A percentile compares a stretch with the other conserved stretches of the same genome.
Evolutionary conservation across 768 basidiomycete species (phyloP).

Genomic region (Auriscalpium vulgare): DNA sequence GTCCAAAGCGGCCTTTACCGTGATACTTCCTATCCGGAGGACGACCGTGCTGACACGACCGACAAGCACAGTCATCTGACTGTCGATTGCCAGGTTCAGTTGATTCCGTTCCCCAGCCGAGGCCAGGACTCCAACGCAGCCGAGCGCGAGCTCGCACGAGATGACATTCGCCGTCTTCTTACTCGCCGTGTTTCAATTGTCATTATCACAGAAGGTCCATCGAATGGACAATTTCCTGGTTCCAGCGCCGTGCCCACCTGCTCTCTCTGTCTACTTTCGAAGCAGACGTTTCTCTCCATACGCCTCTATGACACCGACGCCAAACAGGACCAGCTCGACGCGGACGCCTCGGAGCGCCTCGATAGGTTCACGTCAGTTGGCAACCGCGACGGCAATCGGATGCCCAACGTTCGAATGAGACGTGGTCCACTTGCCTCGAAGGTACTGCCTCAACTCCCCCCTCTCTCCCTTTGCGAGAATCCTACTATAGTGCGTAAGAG

Average conservation of each 20-base stretch:
- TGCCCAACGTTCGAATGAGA: not conserved
- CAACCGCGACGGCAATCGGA: not conserved
- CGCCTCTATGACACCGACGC: not conserved
- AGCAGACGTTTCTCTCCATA: not conserved
- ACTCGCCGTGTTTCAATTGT: not conserved
- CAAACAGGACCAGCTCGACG: not conserved
- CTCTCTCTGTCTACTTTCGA: not conserved
- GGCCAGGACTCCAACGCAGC: not conserved
- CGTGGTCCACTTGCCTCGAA: not conserved
- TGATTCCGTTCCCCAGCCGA: not conserved
- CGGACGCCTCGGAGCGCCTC: not conserved
- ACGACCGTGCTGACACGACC: not conserved
- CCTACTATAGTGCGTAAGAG: not conserved
- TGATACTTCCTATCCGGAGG: not conserved
- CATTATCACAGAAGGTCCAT: not conserved
- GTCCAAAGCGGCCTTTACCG: not conserved
- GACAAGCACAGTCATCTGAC: not conserved
- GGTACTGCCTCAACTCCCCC: not conserved
- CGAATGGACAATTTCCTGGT: not conserved
- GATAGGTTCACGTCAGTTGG: not conserved
- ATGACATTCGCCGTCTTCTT: not conserved
- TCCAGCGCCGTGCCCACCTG: not conserved
- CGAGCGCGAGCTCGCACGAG: not conserved
- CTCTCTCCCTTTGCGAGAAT: not conserved
- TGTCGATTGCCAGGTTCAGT: not conserved